These are phyloP conservation scores for Massarina eburnea DNA, from an alignment of 2,329 filamentous ascomycete genomes.

Conservation along the genomic window DNA sequence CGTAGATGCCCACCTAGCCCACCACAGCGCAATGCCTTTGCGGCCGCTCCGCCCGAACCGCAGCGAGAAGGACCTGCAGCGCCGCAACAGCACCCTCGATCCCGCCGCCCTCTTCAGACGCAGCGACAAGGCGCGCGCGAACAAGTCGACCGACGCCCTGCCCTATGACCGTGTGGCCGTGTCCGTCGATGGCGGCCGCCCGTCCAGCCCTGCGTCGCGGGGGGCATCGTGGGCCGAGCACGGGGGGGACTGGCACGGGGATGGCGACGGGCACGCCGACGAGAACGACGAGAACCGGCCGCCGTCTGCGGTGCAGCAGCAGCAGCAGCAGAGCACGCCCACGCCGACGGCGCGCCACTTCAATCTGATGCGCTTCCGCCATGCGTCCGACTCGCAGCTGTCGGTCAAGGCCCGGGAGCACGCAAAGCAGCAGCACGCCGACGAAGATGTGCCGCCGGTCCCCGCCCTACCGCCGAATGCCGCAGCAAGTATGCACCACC, in stretches of 20 bases:
- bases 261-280: too few species aligned
- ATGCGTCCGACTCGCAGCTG: conserved; percentile 90
- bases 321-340: too few species aligned
- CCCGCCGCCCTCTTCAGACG: conserved; percentile 41
- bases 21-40: conserved; percentile 44
- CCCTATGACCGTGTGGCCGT: conserved; percentile 27
- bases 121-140: conserved; percentile 27
- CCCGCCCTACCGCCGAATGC: conserved; percentile 41
- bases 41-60: conserved; percentile 40
- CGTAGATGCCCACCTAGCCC: conserved; percentile 40
- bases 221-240: conserved; percentile 17
- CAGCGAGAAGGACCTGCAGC: conserved; percentile 46
- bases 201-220: conserved; percentile 27
- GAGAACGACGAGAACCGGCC: conserved; percentile 20
- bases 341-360: conserved; percentile 54
- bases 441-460: conserved; percentile 56
- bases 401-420: conserved; percentile 74
- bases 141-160: conserved; percentile 31
- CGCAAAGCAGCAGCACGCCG: too few species aligned
- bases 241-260: too few species aligned
- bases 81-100: conserved; percentile 49
- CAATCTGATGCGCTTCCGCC: conserved; percentile 78
- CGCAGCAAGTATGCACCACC: conserved; percentile 16
- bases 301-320: conserved; percentile 37
- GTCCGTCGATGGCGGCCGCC: conserved; percentile 39